phyloP scores from a whole-genome alignment of 805 yeast species.

The Scheffersomyces ergatensis region DNA sequence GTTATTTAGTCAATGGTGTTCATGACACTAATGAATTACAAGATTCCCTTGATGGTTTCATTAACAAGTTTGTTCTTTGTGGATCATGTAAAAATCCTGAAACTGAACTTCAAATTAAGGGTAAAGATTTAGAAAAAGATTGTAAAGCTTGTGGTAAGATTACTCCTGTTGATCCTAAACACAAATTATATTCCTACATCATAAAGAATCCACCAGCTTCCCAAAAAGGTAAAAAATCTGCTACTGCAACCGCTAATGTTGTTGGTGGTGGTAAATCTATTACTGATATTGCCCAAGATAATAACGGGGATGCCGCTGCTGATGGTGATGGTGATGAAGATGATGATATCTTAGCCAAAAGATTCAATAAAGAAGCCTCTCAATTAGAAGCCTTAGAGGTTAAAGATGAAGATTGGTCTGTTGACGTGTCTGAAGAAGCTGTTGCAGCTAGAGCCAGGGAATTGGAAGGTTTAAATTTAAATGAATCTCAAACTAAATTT shows the following conservation, averaged over 20 bases:
- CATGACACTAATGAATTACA: conserved; percentile 90
- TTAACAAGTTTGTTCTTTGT: conserved; percentile 88
- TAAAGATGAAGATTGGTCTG: conserved; percentile 95
- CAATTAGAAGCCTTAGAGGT: conserved; percentile 55
- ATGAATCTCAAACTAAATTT: conserved; percentile 49
- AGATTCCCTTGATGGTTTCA: conserved; percentile 92
- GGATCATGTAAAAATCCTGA: conserved; percentile 96
- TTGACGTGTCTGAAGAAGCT: conserved; percentile 95
- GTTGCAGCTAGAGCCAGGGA: conserved; percentile 88
- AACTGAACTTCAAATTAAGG: conserved; percentile 82
- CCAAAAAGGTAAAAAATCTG: conserved; percentile 76
- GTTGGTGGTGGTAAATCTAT: conserved; percentile 87
- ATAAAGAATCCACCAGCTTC: conserved; percentile 83
- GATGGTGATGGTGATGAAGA: conserved; percentile 51
- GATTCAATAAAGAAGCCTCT: conserved; percentile 82
- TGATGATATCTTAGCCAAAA: conserved; percentile 73
- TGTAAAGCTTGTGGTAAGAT: conserved; percentile 98
- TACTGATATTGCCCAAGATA: conserved; percentile 62
- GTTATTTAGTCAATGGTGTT: conserved; percentile 90
- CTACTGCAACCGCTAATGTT: conserved; percentile 85
- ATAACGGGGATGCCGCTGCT: conserved; percentile 25
- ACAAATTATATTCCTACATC: conserved; percentile 82
- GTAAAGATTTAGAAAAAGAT: conserved; percentile 79
- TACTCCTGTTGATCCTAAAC: conserved; percentile 79
- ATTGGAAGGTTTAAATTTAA: conserved; percentile 62